Conservation (phyloP, 305 asterid species). For the Rubia peregrina region DNA sequence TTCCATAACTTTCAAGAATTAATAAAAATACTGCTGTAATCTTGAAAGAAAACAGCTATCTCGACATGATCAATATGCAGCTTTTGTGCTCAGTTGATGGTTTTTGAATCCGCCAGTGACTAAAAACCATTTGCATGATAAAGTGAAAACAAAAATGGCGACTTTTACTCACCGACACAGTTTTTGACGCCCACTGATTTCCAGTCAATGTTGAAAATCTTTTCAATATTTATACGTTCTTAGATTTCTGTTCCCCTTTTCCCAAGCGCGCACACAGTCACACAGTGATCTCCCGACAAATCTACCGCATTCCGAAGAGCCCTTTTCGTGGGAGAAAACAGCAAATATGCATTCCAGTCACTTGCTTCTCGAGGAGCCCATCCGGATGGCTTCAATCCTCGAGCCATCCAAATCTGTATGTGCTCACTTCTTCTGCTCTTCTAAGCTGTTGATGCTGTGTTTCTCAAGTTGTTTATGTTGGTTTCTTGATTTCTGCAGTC, state of each 20-base stretch:
- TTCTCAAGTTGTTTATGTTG: conserved; percentile 1
- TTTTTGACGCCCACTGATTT: conserved; percentile 3
- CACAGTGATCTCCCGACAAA: not conserved
- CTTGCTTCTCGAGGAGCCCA: conserved; percentile 64
- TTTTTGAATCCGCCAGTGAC: not conserved
- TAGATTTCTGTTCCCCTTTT: not conserved
- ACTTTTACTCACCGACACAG: not conserved
- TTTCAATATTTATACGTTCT: not conserved
- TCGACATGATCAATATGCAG: not conserved
- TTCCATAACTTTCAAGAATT: no score
- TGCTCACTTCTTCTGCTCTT: not conserved
- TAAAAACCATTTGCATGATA: not conserved
- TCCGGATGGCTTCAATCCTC: conserved; percentile 65
- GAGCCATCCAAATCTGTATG: conserved; percentile 64
- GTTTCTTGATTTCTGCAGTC: conserved; percentile 30
- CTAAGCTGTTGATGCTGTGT: not conserved
- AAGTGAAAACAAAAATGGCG: not conserved
- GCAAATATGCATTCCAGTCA: conserved; percentile 47
- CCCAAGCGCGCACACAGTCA: not conserved
- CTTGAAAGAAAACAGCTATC: not conserved
- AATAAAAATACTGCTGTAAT: no score
- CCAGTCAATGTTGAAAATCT: not conserved
- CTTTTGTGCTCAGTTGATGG: not conserved
- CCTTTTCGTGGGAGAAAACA: not conserved
- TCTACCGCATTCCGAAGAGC: not conserved